phyloP scores from a whole-genome alignment of 2,329 filamentous ascomycete genomes.

The Claviceps cyperi region DNA sequence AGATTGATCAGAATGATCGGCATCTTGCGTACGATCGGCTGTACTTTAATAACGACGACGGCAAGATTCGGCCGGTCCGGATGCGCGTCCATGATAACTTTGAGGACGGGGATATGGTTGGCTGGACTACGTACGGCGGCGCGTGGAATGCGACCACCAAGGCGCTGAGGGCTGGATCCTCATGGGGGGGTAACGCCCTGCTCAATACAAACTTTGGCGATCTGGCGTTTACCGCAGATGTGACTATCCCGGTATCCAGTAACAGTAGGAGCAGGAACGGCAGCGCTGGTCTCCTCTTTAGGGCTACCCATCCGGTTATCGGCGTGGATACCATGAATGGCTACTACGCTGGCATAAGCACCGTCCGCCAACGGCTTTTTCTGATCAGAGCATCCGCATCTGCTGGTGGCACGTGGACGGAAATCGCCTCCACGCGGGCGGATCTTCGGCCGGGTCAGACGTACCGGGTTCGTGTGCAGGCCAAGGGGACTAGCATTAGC shows the following conservation, averaged over 20 bases:
- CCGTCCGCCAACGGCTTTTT: slow-evolving; percentile 9
- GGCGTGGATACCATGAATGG: slow-evolving; percentile 9
- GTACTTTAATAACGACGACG: slow-evolving; percentile 26
- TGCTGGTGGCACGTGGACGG: slow-evolving; percentile 3
- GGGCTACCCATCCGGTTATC: slow-evolving; percentile 11
- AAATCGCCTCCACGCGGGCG: slow-evolving; percentile 3
- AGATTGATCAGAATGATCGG: slow-evolving; percentile 28
- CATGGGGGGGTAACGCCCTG: slow-evolving; percentile 13
- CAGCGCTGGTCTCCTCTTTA: slow-evolving; percentile 21
- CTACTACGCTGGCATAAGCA: slow-evolving; percentile 19
- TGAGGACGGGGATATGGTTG: slow-evolving; percentile 22
- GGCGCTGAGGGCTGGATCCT: slow-evolving; percentile 11
- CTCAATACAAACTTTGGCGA: slow-evolving; percentile 24
- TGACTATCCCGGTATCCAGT: slow-evolving; percentile 8
- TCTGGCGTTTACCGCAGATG: slow-evolving; percentile 16
- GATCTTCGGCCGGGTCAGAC: slow-evolving; percentile 3
- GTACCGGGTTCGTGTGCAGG: slow-evolving; percentile 7
- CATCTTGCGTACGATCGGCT: slow-evolving; percentile 33
- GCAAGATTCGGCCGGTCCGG: slow-evolving; percentile 25
- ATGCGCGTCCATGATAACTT: slow-evolving; percentile 32
- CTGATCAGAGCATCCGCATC: slow-evolving; percentile 9
- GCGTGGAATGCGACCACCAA: slow-evolving; percentile 7
- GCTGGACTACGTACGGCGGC: slow-evolving; percentile 18
- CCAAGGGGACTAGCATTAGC: slow-evolving; percentile 5
- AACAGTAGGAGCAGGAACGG: slow-evolving; percentile 3